phyloP scores from a whole-genome alignment of 2,329 filamentous ascomycete species.

The Arthroderma uncinatum region DNA sequence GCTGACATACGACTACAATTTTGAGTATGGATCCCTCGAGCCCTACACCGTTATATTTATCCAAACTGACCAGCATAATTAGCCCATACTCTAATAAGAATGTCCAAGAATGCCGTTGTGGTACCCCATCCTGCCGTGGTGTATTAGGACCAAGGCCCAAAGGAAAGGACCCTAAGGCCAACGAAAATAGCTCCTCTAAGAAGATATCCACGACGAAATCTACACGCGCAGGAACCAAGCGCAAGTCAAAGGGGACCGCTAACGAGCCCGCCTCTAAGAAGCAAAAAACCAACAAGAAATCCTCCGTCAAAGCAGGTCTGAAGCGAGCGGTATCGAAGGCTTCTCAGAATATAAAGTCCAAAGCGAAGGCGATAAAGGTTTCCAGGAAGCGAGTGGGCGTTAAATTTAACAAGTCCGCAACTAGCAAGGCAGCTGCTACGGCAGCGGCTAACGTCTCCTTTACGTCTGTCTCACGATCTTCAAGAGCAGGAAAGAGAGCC shows the following conservation, averaged over 20 bases:
- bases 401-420: constrained; percentile 5
- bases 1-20: constrained; percentile 84
- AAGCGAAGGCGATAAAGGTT: neutral
- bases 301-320: constrained; percentile 25
- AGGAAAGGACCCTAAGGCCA: constrained; percentile 30
- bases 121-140: constrained; percentile 49
- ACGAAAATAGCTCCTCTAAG: constrained; percentile 17
- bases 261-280: constrained; percentile 24
- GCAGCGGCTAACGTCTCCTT: neutral
- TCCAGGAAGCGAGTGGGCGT: neutral
- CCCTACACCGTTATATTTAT: neutral
- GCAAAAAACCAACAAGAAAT: constrained; percentile 16
- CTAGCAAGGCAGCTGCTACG: neutral
- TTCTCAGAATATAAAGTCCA: constrained; percentile 1
- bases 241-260: constrained; percentile 21
- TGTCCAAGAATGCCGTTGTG: constrained; percentile 53
- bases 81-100: constrained; percentile 51
- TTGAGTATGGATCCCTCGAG: constrained; percentile 42
- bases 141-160: constrained; percentile 48
- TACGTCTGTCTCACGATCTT: neutral
- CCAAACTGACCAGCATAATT: neutral
- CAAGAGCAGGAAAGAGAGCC: neutral
- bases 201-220: constrained; percentile 15
- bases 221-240: constrained; percentile 22
- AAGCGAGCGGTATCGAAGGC: constrained; percentile 24